Conservation (phyloP, 331 rosid species). For the Spiraea crenata region DNA sequence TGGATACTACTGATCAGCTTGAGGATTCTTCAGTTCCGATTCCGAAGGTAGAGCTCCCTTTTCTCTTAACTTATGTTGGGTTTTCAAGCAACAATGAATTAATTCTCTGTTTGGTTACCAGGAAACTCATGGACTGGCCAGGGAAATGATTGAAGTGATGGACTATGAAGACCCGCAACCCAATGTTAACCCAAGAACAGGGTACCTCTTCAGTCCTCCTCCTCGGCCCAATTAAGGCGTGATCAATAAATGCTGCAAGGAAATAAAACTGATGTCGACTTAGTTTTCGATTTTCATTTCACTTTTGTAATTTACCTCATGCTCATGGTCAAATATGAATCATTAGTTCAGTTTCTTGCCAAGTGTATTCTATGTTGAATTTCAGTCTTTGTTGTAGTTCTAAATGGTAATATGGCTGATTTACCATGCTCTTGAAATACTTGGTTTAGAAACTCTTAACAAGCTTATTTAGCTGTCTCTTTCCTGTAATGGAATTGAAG, state of each 20-base stretch:
- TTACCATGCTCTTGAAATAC: no score
- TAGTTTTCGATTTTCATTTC: not conserved
- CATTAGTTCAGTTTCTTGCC: constrained; percentile 1
- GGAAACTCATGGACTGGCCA: constrained; percentile 29
- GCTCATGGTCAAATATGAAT: not conserved
- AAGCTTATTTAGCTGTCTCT: no score
- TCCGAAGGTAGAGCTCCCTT: constrained; percentile 16
- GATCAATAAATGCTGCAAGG: not conserved
- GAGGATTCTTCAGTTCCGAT: constrained; percentile 11
- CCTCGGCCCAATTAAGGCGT: constrained; percentile 25
- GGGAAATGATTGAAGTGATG: constrained; percentile 31
- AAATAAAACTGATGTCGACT: not conserved
- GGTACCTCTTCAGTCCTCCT: constrained; percentile 49
- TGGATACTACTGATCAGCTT: constrained; percentile 25
- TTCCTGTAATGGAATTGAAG: not conserved
- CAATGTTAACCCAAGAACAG: constrained; percentile 63
- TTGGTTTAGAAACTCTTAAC: no score
- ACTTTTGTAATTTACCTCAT: not conserved
- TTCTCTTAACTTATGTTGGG: not conserved
- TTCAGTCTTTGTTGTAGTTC: not conserved
- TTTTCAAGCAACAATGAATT: not conserved
- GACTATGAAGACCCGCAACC: constrained; percentile 76
- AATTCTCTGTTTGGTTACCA: constrained; percentile 21
- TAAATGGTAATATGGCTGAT: not conserved
- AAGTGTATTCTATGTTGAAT: not conserved